These are phyloP conservation scores for Cyclotella cryptica DNA, from an alignment of 108 stramenopile genomes.

Conservation along the genomic window DNA sequence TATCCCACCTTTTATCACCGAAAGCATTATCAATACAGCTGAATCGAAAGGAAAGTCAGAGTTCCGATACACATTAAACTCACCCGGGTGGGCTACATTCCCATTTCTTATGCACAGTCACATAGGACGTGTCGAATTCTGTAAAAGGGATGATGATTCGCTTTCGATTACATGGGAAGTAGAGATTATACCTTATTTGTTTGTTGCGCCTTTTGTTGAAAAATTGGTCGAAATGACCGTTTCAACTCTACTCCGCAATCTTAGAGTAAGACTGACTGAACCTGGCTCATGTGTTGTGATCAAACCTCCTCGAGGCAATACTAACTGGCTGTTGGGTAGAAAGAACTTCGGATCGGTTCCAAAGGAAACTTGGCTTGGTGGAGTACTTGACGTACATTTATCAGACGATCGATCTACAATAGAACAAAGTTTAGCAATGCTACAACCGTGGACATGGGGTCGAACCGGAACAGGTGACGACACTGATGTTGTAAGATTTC, in stretches of 20 bases:
- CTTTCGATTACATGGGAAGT: conserved; percentile 51
- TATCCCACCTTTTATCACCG: conserved; percentile 52
- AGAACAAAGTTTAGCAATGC: conserved; percentile 42
- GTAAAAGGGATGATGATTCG: neutral
- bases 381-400: conserved; percentile 50
- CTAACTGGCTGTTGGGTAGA: conserved; percentile 6
- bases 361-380: conserved; percentile 56
- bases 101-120: conserved; percentile 62
- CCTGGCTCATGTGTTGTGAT: conserved; percentile 45
- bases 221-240: conserved; percentile 53
- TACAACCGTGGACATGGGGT: conserved; percentile 63
- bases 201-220: conserved; percentile 45
- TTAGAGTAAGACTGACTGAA: conserved; percentile 39
- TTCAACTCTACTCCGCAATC: conserved; percentile 49
- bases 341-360: conserved; percentile 29
- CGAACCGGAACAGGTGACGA: conserved; percentile 34
- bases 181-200: conserved; percentile 44
- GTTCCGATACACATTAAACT: conserved; percentile 36
- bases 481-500: conserved; percentile 22
- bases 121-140: conserved; percentile 43
- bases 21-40: conserved; percentile 41
- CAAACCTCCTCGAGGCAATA: conserved; percentile 47
- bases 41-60: conserved; percentile 10
- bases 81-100: conserved; percentile 55
- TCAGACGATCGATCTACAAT: conserved; percentile 32